Base-by-base conservation (phyloP, 2,329 filamentous ascomycete species). In the Botrytis fabae region DNA sequence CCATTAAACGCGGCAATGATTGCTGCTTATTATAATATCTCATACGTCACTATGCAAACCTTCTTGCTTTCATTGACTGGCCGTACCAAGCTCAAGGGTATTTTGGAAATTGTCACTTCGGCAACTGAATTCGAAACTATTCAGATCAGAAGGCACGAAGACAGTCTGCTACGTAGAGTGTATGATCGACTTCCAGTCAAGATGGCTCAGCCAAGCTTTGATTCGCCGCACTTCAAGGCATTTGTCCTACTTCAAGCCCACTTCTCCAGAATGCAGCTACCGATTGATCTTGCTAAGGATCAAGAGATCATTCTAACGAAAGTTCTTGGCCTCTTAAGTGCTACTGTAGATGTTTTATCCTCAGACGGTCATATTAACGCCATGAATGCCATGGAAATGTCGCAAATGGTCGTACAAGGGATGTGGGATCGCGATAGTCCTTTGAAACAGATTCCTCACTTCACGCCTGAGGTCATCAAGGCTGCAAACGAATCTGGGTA, bases 391-490 rank as follows among this genome's bases (percentile, higher is more conserved):
- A 99, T 99, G 95, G 96, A 99, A 82, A 94, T 99, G 89, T 97
- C 93, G 20, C 96, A 99, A 81, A 99, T 99, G 96, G 93, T 97
- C 70, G 95, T 99, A 4, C 96, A 99, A 84, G 95, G 92, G 68
- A 97, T 98, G 93, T 99, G 96, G 96, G 95, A 99, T 83, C 92
- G 95, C 73, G 96, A 99, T 82, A 97, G 93, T 79, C 95, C 96
- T 57, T 87, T 99, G 77, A 98, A 98, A 85, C 96, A 99, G 83
- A 98, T 99, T 80, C 96, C 96, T 77, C 94, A 98, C 84, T 98
- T 98, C 82, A 90, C 91, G 25, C 89, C 91, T 54, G 91, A 95
- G 75, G 91, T 92, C 69, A 91, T 98, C 77, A 92, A 95, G 83
- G 92, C 90, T 76, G 94, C 93, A 62, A 92, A 92, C 80, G 90